These are phyloP conservation scores for Colletotrichum horii DNA, from an alignment of 2,329 filamentous ascomycete genomes.

Conservation along the genomic window DNA sequence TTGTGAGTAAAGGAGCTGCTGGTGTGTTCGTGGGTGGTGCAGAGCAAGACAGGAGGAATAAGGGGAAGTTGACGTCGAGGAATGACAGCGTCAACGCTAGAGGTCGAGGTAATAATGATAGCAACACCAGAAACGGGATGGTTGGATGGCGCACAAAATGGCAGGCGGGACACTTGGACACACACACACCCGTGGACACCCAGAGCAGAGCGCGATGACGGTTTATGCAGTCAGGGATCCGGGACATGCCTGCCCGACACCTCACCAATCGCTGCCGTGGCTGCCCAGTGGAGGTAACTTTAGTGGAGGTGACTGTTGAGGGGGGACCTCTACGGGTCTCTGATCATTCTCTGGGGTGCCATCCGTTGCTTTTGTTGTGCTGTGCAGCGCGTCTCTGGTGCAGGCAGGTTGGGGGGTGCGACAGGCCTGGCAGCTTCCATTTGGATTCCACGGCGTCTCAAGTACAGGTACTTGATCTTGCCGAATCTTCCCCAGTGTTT, in stretches of 20 bases:
- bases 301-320: not conserved
- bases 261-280: not conserved
- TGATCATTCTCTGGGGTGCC: not conserved
- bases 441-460: not conserved
- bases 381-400: not conserved
- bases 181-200: not conserved
- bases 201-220: not conserved
- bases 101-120: not conserved
- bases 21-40: not conserved
- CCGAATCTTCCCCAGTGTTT: accelerated
- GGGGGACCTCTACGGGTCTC: not conserved
- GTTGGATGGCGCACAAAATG: not conserved
- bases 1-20: not conserved
- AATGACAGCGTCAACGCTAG: not conserved
- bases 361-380: not conserved
- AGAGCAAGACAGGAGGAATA: not conserved
- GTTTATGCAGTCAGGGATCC: not conserved
- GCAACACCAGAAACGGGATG: not conserved
- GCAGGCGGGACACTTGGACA: not conserved
- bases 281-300: not conserved
- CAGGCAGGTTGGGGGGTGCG: not conserved
- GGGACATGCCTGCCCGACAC: not conserved
- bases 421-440: constrained; percentile 11
- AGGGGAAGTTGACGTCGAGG: not conserved
- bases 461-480: not conserved